Conservation (phyloP, 176 grass and related monocot genomes). For the Elaeis guineensis region DNA sequence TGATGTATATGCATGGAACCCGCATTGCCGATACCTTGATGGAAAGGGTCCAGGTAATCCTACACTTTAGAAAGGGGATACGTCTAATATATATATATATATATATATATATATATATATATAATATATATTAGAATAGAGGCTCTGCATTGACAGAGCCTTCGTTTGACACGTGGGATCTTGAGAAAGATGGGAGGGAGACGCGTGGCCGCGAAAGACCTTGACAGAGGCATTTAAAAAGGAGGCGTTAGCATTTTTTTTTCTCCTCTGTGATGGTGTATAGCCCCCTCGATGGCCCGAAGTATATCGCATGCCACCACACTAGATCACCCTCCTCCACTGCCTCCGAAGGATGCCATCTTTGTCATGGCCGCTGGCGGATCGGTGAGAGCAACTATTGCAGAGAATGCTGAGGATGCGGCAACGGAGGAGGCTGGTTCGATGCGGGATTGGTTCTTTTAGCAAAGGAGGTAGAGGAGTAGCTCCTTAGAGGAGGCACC, state of each 20-base stretch:
- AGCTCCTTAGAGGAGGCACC: background rate
- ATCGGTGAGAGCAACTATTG: background rate
- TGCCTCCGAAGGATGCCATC: background rate
- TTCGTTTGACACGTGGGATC: too few relatives aligned
- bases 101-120: too few relatives aligned
- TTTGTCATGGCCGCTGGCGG: background rate
- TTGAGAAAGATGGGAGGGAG: too few relatives aligned
- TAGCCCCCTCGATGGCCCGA: constrained; percentile 9
- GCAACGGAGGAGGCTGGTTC: constrained; percentile 2
- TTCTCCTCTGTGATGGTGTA: constrained; percentile 21
- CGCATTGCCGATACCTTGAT: constrained; percentile 78
- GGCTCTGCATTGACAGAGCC: too few relatives aligned
- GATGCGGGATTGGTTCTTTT: constrained; percentile 9
- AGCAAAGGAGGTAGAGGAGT: constrained; percentile 5
- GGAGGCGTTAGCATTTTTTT: too few relatives aligned
- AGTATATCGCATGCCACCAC: constrained; percentile 1
- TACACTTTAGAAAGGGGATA: background rate
- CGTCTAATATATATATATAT: too few relatives aligned
- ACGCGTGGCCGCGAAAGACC: too few relatives aligned
- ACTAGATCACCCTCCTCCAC: constrained; percentile 11
- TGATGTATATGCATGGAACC: constrained; percentile 94
- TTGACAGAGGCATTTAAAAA: too few relatives aligned
- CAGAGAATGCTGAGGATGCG: background rate
- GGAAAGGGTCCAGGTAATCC: constrained; percentile 76
- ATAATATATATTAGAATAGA: too few relatives aligned